phyloP scores from a whole-genome alignment of 192 early-diverging fungal genomes.

The Gryganskiella cystojenkinii region DNA sequence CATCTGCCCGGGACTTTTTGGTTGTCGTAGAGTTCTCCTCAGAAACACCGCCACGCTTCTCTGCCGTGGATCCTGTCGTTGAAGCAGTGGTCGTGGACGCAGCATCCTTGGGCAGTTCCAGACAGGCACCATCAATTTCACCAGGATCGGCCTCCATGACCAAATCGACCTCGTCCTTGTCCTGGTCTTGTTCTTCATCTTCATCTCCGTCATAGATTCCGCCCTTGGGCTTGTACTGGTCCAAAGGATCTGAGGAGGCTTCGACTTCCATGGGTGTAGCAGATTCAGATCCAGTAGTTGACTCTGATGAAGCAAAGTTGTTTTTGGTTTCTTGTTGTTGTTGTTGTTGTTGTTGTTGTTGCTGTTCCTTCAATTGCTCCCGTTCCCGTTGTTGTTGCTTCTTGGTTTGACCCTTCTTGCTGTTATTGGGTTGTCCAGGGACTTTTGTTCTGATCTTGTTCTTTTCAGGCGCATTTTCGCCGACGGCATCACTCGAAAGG shows the following conservation, averaged over 20 bases:
- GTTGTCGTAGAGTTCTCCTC: too few species aligned
- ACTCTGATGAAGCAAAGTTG: not conserved
- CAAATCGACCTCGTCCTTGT: constrained; percentile 47
- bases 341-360: not conserved
- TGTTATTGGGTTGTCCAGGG: constrained; percentile 44
- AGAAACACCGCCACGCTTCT: too few species aligned
- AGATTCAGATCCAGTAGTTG: not conserved
- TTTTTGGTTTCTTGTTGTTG: not conserved
- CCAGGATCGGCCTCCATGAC: constrained; percentile 53
- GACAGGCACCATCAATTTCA: constrained; percentile 43
- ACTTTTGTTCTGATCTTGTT: constrained; percentile 47
- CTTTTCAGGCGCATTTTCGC: constrained; percentile 7
- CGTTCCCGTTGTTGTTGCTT: constrained; percentile 29
- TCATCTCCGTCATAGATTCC: constrained; percentile 33
- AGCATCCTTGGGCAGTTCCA: constrained; percentile 43
- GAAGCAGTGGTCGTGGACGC: constrained; percentile 1
- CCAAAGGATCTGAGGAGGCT: not conserved
- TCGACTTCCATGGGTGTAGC: constrained; percentile 3
- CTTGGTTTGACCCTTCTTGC: constrained; percentile 48
- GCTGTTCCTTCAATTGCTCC: not conserved
- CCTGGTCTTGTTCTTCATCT: constrained; percentile 13
- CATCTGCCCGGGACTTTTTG: too few species aligned
- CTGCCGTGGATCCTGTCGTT: not conserved
- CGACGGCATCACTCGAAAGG: constrained; percentile 5
- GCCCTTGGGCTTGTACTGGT: constrained; percentile 21